Evolutionary conservation across 1,284 basidiomycete genomes (phyloP), one percentile per base, ranked within the genome.

Genomic region (Caloboletus firmus): DNA sequence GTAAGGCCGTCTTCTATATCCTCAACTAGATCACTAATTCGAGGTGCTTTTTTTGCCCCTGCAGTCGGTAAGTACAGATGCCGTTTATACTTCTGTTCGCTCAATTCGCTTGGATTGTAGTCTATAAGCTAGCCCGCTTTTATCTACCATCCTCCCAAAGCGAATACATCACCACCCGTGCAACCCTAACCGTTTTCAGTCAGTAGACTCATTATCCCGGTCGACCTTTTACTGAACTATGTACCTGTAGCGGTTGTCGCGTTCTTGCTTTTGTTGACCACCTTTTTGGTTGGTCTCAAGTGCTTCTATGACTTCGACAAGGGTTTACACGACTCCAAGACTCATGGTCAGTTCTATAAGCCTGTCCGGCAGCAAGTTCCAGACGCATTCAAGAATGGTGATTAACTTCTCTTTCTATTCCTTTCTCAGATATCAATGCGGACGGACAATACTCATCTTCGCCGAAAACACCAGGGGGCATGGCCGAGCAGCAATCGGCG

Each of bases 171-270:
- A 84, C 87, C 22, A 91, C 89, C 17, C 78, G 89, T 55, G 84
- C 78, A 57, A 91, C 87, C n/a, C 75, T 88, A 24, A 89, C 84
- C 20, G 80, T 82, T 40, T 93, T 88, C 76, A 91, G 91, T 93
- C 63, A 62, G 90, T 77, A 17, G 1, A 37, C 35, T 37, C 24
- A 6, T 44, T 44, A n/a, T 43, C 26, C 15, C 1, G 8, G 18
- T 8, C 15, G 20, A 12, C 13, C 15, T 32, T 31, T 39, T 45
- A 37, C 42, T 56, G n/a, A 46, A 55, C 44, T 44, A 44, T 37
- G 28, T 48, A 7, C 37, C 18, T 18, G 15, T 58, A 91, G 89
- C 87, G 18, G 80, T 91, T 57, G 78, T 85, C 51, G 83, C 89
- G 1, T 89, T 92, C 72, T 51, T 91, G 18, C 74, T 92, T 44